Percentiles rank a stretch among this genome's conserved stretches.
These are phyloP conservation scores for Elsinoe australis DNA, from an alignment of 2,329 filamentous ascomycete genomes.

Conservation along the genomic window DNA sequence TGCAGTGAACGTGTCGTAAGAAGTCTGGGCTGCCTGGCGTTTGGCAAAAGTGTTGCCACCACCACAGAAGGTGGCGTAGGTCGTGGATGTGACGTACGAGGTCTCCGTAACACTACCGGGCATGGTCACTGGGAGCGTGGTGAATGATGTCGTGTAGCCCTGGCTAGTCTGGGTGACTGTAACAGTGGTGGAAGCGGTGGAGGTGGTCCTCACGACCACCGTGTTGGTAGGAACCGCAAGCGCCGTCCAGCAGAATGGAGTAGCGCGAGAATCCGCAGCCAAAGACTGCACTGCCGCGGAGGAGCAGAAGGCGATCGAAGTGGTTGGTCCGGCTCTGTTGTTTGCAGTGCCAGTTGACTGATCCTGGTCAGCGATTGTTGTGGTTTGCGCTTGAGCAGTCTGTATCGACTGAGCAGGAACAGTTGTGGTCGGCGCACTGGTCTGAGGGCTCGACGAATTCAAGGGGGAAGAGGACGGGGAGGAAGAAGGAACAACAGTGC, in stretches of 20 bases:
- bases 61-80: conserved; percentile 8
- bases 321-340: not conserved
- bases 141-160: not conserved
- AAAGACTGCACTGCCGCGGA: not conserved
- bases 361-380: not conserved
- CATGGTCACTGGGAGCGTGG: not conserved
- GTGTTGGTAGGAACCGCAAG: not conserved
- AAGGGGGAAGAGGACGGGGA: too few relatives aligned
- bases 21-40: conserved; percentile 1
- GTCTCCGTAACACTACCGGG: not conserved
- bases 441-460: too few relatives aligned
- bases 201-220: not conserved
- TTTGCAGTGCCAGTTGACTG: not conserved
- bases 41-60: conserved; percentile 8
- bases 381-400: not conserved
- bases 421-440: too few relatives aligned
- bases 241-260: not conserved
- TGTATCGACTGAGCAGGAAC: too few relatives aligned
- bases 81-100: not conserved
- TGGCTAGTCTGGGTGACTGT: conserved; percentile 6
- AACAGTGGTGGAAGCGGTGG: not conserved
- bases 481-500: too few relatives aligned
- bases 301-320: conserved; percentile 4
- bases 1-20: not conserved
- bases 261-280: not conserved